A percentile compares a stretch with the other conserved stretches of the same genome.
Evolutionary conservation across 345 rosid species (phyloP).

Genomic region (Turnera subulata): DNA sequence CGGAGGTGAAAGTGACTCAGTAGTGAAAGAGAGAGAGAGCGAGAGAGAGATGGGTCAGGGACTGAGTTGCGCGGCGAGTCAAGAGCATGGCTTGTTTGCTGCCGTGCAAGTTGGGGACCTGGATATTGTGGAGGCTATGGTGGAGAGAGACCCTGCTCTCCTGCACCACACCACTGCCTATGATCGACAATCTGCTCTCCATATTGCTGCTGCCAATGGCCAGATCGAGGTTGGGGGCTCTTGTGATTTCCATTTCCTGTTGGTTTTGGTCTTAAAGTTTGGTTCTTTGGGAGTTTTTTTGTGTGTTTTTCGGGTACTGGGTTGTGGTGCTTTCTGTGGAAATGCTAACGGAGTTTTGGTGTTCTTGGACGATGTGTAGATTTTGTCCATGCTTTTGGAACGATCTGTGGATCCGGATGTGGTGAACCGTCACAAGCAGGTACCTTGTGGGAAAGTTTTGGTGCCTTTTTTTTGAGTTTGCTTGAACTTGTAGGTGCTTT

Average conservation of each 20-base stretch:
- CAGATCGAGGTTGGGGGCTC: slow-evolving; percentile 73
- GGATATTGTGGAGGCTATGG: slow-evolving; percentile 39
- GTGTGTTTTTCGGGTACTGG: slow-evolving; percentile 5
- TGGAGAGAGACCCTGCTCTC: slow-evolving; percentile 54
- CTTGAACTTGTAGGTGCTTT: slow-evolving; percentile 5
- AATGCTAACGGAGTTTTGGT: slow-evolving; percentile 20
- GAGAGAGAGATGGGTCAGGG: slow-evolving; percentile 76
- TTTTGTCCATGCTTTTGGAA: slow-evolving; percentile 67
- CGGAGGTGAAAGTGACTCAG: slow-evolving; percentile 1
- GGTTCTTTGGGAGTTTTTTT: background rate
- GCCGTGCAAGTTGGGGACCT: slow-evolving; percentile 78
- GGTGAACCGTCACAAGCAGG: slow-evolving; percentile 94
- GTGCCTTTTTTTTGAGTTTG: background rate
- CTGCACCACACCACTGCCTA: slow-evolving; percentile 52
- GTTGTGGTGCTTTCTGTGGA: background rate
- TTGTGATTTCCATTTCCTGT: slow-evolving; percentile 1
- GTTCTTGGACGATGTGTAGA: slow-evolving; percentile 36
- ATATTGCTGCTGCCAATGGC: slow-evolving; percentile 94
- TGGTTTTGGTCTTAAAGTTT: background rate
- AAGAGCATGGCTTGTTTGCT: slow-evolving; percentile 61
- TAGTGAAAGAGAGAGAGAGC: background rate
- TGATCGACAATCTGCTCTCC: slow-evolving; percentile 86
- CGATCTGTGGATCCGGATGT: slow-evolving; percentile 72
- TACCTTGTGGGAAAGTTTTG: slow-evolving; percentile 11
- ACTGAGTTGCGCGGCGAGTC: slow-evolving; percentile 65